Evolutionary conservation across 2,329 filamentous ascomycete species (phyloP), one percentile per base, ranked within the genome.

Genomic region (Fusarium falciforme): DNA sequence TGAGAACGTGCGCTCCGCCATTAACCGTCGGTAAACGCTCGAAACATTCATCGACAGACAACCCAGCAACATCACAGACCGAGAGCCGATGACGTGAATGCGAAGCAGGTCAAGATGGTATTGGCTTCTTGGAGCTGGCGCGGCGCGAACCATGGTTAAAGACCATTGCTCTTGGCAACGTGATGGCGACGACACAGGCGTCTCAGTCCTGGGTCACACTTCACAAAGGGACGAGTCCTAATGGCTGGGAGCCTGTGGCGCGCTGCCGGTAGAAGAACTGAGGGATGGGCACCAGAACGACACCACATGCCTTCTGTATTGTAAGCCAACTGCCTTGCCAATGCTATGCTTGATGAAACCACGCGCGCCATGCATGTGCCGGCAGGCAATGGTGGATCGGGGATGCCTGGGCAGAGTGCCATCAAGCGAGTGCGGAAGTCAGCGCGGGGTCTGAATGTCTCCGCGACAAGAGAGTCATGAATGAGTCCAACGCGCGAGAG

Each of bases 341-440:
- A 62, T 64, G 59, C 61, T 47, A 64, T 69, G 62, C 63, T 62
- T 61, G 61, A 69, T 71, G 66, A 64, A 67, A 68, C 64, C 66
- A 65, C 66, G 66, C 63, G 60, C 58, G 61, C 67, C 61, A 71
- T 70, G 66, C 71, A 77, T 76, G 72, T 78, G 61, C 73, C 76
- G 76, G 75, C 76, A 77, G 76, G 76, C 73, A 74, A 71, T 59
- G 66, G 70, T 68, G 70, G 67, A 71, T 64, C 64, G 68, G 64
- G 64, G 54, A 68, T 57, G 67, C 49, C 63, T 67, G 57, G 60
- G 68, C 55, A 77, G 70, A 70, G 60, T 70, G 36, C 71, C 59
- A 66, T 76, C 55, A 14, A 67, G 55, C 65, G 68, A 68, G 58
- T 52, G 61, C 62, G 67, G 63, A 61, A 71, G 75, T 68, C 68